Evolutionary conservation across 306 rosid genomes (phyloP).

Genomic region (Echinosophora koreensis): DNA sequence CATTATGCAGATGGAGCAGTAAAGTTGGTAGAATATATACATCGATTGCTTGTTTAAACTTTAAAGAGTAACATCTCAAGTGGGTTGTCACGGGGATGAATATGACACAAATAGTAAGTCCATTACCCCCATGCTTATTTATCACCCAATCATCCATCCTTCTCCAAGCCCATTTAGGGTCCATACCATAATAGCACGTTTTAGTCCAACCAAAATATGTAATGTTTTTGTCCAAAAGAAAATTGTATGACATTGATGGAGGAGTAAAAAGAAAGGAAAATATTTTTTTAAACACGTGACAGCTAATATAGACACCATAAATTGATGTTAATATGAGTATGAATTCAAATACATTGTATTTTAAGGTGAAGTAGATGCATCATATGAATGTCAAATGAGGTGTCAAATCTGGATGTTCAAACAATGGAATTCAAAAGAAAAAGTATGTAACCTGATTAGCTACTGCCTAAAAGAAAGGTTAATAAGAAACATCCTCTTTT

Average conservation of each 20-base stretch:
- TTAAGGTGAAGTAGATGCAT: too few species aligned
- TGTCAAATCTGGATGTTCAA: too few species aligned
- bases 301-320: too few species aligned
- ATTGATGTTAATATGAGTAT: too few species aligned
- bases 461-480: too few species aligned
- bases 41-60: not conserved
- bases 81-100: not conserved
- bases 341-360: too few species aligned
- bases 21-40: not conserved
- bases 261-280: too few species aligned
- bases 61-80: not conserved
- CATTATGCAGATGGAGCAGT: conserved; percentile 36
- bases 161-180: not conserved
- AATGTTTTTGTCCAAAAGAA: not conserved
- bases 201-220: conserved; percentile 1
- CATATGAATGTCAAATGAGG: too few species aligned
- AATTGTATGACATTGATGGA: not conserved
- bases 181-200: not conserved
- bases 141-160: not conserved
- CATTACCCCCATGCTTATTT: not conserved
- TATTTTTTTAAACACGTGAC: too few species aligned
- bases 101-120: not conserved
- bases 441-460: too few species aligned
- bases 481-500: too few species aligned
- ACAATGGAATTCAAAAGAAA: too few species aligned